Percentiles rank a stretch among this genome's conserved stretches.
Evolutionary conservation across 192 early-diverging fungal species (phyloP).

Genomic region (Podila epigama): DNA sequence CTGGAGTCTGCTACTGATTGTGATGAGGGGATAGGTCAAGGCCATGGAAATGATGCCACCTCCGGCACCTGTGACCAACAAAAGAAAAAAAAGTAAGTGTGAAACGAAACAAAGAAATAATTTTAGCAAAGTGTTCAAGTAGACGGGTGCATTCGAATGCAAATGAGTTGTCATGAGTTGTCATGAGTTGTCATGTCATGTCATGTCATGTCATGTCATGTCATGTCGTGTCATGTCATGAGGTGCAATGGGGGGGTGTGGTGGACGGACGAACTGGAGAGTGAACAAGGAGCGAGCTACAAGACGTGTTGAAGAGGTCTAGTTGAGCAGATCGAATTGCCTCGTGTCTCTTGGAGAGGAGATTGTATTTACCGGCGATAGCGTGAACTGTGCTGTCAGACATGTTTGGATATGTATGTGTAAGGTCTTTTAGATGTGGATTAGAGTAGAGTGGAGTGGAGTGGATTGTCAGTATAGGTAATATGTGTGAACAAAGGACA

Average conservation of each 20-base stretch:
- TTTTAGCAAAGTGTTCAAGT: too few species aligned
- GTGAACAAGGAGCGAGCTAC: too few species aligned
- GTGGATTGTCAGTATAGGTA: background rate
- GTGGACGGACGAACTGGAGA: too few species aligned
- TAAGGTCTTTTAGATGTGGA: background rate
- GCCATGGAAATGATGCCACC: constrained; percentile 93
- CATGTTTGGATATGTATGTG: constrained; percentile 33
- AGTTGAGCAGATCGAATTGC: too few species aligned
- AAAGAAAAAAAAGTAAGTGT: background rate
- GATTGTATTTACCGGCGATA: constrained; percentile 57
- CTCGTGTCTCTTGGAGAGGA: background rate
- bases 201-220: too few species aligned
- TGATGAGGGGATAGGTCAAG: constrained; percentile 90
- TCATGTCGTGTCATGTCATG: too few species aligned
- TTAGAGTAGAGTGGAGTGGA: background rate
- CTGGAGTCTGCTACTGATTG: constrained; percentile 81
- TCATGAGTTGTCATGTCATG: too few species aligned
- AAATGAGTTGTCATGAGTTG: too few species aligned
- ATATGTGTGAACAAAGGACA: background rate
- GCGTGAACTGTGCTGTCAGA: constrained; percentile 70
- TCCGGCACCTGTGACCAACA: constrained; percentile 68
- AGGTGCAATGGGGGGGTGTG: too few species aligned
- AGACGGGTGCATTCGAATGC: constrained; percentile 1
- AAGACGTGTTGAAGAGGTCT: too few species aligned
- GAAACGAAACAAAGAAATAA: background rate